Percentiles rank a stretch among this genome's conserved stretches.
phyloP scores from a whole-genome alignment of 345 rosid species.

The Ceriops tagal region DNA sequence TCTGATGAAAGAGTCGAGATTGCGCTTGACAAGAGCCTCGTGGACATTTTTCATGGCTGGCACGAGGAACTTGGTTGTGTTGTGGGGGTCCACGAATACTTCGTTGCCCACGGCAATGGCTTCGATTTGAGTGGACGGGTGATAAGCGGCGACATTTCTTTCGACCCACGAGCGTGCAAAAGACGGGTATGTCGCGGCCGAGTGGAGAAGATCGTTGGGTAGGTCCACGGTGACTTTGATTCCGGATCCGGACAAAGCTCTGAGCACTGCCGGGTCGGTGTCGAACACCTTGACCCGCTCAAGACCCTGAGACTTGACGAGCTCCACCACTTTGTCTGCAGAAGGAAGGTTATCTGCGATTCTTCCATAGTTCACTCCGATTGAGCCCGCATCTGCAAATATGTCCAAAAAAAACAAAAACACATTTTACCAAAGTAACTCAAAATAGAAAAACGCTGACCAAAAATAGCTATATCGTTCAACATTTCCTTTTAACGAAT shows the following conservation, averaged over 20 bases:
- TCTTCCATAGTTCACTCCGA: conserved; percentile 84
- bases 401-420: no score
- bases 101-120: conserved; percentile 93
- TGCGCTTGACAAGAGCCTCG: conserved; percentile 50
- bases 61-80: conserved; percentile 64
- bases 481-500: background rate
- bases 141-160: conserved; percentile 60
- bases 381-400: conserved; percentile 49
- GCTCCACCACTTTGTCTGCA: conserved; percentile 50
- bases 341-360: conserved; percentile 67
- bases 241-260: conserved; percentile 63
- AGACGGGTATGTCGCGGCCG: conserved; percentile 52
- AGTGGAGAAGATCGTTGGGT: conserved; percentile 60
- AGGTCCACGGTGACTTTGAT: conserved; percentile 84
- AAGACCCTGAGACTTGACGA: conserved; percentile 62
- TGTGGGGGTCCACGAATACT: conserved; percentile 78
- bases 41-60: conserved; percentile 89
- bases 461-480: no score
- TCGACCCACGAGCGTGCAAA: conserved; percentile 71
- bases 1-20: conserved; percentile 62
- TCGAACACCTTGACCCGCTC: conserved; percentile 65
- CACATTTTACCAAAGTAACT: no score
- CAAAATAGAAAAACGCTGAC: no score
- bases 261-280: conserved; percentile 72
- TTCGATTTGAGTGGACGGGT: conserved; percentile 75